Percentiles rank a stretch among this genome's conserved stretches.
Evolutionary conservation across 2,329 filamentous ascomycete genomes (phyloP).

Genomic region (Ceratocystis papillata): DNA sequence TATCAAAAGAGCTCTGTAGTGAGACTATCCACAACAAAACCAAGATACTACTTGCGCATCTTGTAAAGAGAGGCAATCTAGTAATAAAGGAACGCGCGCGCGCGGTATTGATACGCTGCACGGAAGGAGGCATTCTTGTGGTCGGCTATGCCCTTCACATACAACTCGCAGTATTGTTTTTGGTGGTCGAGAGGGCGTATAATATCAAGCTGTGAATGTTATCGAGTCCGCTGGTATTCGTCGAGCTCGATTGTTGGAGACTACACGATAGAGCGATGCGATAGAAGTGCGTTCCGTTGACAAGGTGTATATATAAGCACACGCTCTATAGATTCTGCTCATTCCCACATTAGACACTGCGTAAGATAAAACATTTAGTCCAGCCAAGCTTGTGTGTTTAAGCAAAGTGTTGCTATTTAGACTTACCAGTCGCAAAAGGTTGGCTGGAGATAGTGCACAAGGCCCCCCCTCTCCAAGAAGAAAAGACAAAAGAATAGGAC

Average conservation of each 20-base stretch:
- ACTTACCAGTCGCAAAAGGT: neutral
- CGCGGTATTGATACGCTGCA: conserved; percentile 40
- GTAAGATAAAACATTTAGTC: too few relatives aligned
- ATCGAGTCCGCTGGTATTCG: too few relatives aligned
- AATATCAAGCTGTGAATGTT: too few relatives aligned
- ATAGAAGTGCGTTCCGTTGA: too few relatives aligned
- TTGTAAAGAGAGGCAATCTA: conserved; percentile 79
- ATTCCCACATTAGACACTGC: too few relatives aligned
- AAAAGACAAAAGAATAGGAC: neutral
- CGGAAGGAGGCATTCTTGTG: conserved; percentile 17
- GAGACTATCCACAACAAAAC: conserved; percentile 60
- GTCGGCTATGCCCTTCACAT: neutral
- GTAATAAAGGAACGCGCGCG: conserved; percentile 71
- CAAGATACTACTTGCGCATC: conserved; percentile 43
- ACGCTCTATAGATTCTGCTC: too few relatives aligned
- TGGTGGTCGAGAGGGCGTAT: too few relatives aligned
- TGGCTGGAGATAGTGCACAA: neutral
- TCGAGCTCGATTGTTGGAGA: too few relatives aligned
- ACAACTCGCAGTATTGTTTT: too few relatives aligned
- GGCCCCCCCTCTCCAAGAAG: neutral
- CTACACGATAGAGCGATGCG: too few relatives aligned
- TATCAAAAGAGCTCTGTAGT: conserved; percentile 58
- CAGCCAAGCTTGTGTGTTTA: too few relatives aligned
- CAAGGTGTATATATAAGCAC: too few relatives aligned
- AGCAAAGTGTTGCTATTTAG: neutral